Percentiles rank a stretch among this genome's conserved stretches.
These are phyloP conservation scores for Ceratocystis lukuohia DNA, from an alignment of 2,329 filamentous ascomycete species.

Conservation along the genomic window DNA sequence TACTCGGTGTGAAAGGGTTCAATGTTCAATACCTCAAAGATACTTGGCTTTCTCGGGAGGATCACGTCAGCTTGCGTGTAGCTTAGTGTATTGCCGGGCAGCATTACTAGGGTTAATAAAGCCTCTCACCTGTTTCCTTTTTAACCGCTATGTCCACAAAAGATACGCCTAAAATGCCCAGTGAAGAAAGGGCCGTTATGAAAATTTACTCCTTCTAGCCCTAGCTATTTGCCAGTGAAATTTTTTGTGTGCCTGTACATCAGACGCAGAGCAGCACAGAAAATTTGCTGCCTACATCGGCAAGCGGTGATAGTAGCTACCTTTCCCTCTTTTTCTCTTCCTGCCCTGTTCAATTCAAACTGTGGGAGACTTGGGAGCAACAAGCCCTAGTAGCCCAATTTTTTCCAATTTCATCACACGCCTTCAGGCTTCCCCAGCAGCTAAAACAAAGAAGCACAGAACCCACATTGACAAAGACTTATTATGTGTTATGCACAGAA, in stretches of 20 bases:
- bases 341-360: neutral
- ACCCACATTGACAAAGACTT: neutral
- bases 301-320: neutral
- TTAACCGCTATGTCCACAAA: neutral
- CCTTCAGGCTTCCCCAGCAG: neutral
- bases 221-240: neutral
- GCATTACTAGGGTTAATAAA: neutral
- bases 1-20: neutral
- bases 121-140: neutral
- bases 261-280: neutral
- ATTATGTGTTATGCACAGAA: neutral
- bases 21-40: slow-evolving; percentile 5
- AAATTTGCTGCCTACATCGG: neutral
- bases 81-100: neutral
- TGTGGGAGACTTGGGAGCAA: neutral
- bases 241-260: neutral
- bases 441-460: neutral
- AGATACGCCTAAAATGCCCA: neutral
- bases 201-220: neutral
- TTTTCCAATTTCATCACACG: neutral
- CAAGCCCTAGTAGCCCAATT: neutral
- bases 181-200: neutral
- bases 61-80: slow-evolving; percentile 4
- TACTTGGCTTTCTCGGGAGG: slow-evolving; percentile 5
- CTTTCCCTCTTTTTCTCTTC: neutral